A percentile compares a stretch with the other conserved stretches of the same genome.
These are phyloP conservation scores for Botrytis fabae DNA, from an alignment of 2,329 filamentous ascomycete genomes.

Conservation along the genomic window DNA sequence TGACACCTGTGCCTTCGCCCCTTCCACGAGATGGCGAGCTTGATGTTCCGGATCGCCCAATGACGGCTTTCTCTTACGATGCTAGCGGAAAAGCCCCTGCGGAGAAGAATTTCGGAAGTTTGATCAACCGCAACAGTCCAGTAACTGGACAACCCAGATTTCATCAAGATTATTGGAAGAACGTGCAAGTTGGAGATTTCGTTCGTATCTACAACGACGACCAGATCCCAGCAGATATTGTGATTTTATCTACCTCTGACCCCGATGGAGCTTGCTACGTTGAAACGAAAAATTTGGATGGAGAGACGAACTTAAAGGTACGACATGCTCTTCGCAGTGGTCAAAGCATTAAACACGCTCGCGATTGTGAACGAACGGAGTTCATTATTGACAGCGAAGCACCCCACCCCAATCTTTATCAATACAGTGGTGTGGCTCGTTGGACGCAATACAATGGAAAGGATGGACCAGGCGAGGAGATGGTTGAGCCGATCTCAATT, in stretches of 20 bases:
- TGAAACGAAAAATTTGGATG: slow-evolving; percentile 97
- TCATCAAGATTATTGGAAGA: slow-evolving; percentile 94
- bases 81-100: slow-evolving; percentile 39
- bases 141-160: slow-evolving; percentile 75
- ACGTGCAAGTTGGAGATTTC: slow-evolving; percentile 90
- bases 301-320: slow-evolving; percentile 96
- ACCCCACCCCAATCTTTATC: slow-evolving; percentile 91
- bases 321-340: slow-evolving; percentile 87
- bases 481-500: slow-evolving; percentile 91
- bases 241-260: slow-evolving; percentile 91
- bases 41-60: slow-evolving; percentile 39
- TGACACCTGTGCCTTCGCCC: slow-evolving; percentile 92
- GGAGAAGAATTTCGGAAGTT: slow-evolving; percentile 58
- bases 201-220: slow-evolving; percentile 96
- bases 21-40: slow-evolving; percentile 49
- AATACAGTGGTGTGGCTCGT: slow-evolving; percentile 85
- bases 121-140: slow-evolving; percentile 72
- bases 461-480: slow-evolving; percentile 65
- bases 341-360: slow-evolving; percentile 78
- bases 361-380: slow-evolving; percentile 85
- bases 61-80: slow-evolving; percentile 44
- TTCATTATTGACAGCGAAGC: slow-evolving; percentile 89
- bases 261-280: slow-evolving; percentile 94
- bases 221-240: slow-evolving; percentile 88
- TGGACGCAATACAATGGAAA: slow-evolving; percentile 76